Percentiles rank a stretch among this genome's conserved stretches.
Evolutionary conservation across 2,329 filamentous ascomycete species (phyloP).

Genomic region (Periglandula ipomoeae): DNA sequence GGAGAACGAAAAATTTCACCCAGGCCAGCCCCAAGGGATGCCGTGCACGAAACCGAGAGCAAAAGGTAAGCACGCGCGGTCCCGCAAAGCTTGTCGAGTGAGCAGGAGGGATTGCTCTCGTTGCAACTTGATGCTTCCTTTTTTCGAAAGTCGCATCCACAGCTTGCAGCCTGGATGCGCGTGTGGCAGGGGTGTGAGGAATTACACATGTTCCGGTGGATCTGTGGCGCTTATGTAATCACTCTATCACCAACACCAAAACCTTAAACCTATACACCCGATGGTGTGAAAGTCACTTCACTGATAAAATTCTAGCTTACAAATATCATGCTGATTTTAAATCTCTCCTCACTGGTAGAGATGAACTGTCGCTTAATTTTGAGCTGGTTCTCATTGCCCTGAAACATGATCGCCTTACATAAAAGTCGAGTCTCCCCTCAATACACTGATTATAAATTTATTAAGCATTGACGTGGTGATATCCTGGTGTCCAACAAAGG

Average conservation of each 20-base stretch:
- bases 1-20: neutral
- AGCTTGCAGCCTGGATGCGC: slow-evolving; percentile 17
- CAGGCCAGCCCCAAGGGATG: neutral
- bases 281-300: too few species aligned
- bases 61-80: neutral
- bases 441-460: too few species aligned
- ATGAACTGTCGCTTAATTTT: too few species aligned
- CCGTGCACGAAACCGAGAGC: slow-evolving; percentile 1
- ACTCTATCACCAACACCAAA: neutral
- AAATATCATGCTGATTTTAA: too few species aligned
- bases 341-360: too few species aligned
- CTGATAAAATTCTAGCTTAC: too few species aligned
- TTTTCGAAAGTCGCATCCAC: slow-evolving; percentile 18
- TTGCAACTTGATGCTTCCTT: slow-evolving; percentile 6
- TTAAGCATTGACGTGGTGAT: too few species aligned
- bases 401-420: too few species aligned
- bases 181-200: slow-evolving; percentile 12
- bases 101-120: slow-evolving; percentile 3
- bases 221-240: slow-evolving; percentile 1
- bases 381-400: too few species aligned
- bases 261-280: too few species aligned
- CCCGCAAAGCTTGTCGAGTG: slow-evolving; percentile 8
- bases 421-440: too few species aligned
- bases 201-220: slow-evolving; percentile 6
- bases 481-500: too few species aligned